A percentile compares a stretch with the other conserved stretches of the same genome.
Evolutionary conservation across 192 early-diverging fungal species (phyloP).

Genomic region (Funneliformis geosporum): DNA sequence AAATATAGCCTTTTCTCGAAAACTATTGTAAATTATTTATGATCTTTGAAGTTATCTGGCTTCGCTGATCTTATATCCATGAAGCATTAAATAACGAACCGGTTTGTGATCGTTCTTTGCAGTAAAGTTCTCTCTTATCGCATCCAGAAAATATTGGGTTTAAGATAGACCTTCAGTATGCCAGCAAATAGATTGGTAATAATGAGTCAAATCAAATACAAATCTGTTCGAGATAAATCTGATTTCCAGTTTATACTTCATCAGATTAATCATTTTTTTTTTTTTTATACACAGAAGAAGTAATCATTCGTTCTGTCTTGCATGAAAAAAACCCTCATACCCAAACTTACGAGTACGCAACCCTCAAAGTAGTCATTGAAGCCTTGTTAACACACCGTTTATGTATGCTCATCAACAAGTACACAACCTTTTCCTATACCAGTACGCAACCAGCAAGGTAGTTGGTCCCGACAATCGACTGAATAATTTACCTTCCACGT

Average conservation of each 20-base stretch:
- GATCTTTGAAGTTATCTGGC: too few relatives aligned
- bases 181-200: background rate
- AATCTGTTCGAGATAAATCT: background rate
- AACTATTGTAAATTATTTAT: too few relatives aligned
- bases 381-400: too few relatives aligned
- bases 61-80: too few relatives aligned
- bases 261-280: background rate
- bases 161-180: slow-evolving; percentile 4
- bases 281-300: background rate
- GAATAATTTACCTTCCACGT: background rate
- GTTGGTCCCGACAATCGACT: background rate
- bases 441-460: slow-evolving; percentile 4
- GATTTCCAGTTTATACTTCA: background rate
- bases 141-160: background rate
- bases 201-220: background rate
- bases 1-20: too few relatives aligned
- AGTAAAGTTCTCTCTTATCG: background rate
- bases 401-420: background rate
- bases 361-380: background rate
- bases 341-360: background rate
- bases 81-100: too few relatives aligned
- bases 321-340: background rate
- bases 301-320: too few relatives aligned
- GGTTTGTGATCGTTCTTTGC: too few relatives aligned
- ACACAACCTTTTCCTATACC: background rate